phyloP scores from a whole-genome alignment of 371 early-diverging fungal genomes.

The Zopfochytrium polystomum region DNA sequence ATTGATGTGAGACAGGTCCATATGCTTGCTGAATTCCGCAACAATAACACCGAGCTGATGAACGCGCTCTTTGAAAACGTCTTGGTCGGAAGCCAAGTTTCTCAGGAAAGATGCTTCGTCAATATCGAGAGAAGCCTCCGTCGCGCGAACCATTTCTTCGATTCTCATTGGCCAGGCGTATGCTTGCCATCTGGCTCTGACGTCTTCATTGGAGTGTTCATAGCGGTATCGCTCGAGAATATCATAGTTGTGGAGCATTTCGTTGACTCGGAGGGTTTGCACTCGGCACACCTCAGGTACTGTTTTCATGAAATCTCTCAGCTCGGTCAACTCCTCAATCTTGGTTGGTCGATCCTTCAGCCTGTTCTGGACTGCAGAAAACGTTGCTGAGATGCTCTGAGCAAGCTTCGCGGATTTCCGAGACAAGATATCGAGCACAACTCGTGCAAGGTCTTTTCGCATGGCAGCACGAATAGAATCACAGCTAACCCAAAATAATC shows the following conservation, averaged over 20 bases:
- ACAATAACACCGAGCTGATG: conserved; percentile 41
- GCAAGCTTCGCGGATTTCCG: conserved; percentile 43
- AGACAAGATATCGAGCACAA: conserved; percentile 51
- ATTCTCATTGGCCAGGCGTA: conserved; percentile 50
- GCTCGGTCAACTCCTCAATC: conserved; percentile 56
- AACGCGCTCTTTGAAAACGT: conserved; percentile 56
- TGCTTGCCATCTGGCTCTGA: conserved; percentile 50
- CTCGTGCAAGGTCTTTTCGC: conserved; percentile 50
- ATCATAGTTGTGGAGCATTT: conserved; percentile 52
- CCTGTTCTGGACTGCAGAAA: conserved; percentile 36
- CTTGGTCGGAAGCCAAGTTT: conserved; percentile 54
- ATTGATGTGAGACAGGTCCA: conserved; percentile 37
- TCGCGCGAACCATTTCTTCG: conserved; percentile 45
- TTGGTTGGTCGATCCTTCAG: conserved; percentile 51
- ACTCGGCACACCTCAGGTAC: conserved; percentile 42
- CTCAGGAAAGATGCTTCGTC: conserved; percentile 51
- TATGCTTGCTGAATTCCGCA: conserved; percentile 47
- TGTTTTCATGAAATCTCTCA: conserved; percentile 53
- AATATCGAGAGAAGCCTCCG: conserved; percentile 38
- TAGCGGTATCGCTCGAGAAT: conserved; percentile 52
- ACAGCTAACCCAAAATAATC: conserved; percentile 54
- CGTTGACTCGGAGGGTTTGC: conserved; percentile 38
- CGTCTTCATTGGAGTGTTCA: conserved; percentile 54
- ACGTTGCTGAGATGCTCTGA: conserved; percentile 39
- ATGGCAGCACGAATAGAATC: conserved; percentile 49